phyloP scores from a whole-genome alignment of 2,329 filamentous ascomycete genomes.

The Fusarium nisikadoi region DNA sequence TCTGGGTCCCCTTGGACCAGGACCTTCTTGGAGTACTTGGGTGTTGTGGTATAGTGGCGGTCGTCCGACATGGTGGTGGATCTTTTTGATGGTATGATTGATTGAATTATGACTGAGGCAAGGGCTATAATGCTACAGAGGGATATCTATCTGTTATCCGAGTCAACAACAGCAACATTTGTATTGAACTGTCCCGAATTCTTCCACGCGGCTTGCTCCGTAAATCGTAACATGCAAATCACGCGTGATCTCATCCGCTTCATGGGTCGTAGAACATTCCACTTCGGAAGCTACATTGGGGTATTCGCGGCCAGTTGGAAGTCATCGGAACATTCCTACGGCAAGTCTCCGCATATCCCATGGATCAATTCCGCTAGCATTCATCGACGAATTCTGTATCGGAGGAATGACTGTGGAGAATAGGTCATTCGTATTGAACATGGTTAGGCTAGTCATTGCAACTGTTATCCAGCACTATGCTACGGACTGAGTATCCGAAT shows the following conservation, averaged over 20 bases:
- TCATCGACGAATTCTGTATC: neutral
- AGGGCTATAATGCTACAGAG: neutral
- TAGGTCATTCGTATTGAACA: neutral
- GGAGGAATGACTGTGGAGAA: neutral
- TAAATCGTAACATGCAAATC: fast-evolving
- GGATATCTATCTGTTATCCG: neutral
- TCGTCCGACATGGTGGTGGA: neutral
- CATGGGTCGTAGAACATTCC: neutral
- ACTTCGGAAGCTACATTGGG: neutral
- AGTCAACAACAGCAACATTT: neutral
- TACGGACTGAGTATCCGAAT: neutral
- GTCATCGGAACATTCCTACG: neutral
- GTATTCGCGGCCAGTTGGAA: neutral
- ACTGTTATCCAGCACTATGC: neutral
- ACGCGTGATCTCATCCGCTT: no score
- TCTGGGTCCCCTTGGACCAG: neutral
- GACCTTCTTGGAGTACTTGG: neutral
- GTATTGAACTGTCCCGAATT: neutral
- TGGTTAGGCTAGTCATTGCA: neutral
- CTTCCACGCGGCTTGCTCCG: neutral
- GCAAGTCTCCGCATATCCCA: neutral
- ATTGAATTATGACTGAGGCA: neutral
- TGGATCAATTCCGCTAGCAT: neutral
- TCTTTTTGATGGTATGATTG: neutral
- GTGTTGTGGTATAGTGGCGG: neutral